Evolutionary conservation across 2,329 filamentous ascomycete genomes (phyloP).

Genomic region (Xylaria sp.): DNA sequence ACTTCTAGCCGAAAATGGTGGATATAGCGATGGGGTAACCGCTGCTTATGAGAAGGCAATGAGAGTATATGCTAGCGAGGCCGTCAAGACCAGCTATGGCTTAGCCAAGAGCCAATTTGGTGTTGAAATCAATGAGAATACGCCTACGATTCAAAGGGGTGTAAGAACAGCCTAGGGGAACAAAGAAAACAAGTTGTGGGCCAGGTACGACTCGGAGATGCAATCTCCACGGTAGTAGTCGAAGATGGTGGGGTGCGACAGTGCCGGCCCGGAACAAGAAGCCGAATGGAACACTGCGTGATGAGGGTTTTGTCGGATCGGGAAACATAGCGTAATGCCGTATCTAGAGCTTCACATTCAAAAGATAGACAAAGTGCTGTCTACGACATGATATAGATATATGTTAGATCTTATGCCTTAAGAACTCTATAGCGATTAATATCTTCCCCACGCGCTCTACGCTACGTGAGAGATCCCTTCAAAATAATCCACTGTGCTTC

Average conservation of each 20-base stretch:
- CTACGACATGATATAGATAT: neutral
- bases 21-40: slow-evolving; percentile 62
- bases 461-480: neutral
- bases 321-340: neutral
- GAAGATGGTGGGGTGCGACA: neutral
- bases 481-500: neutral
- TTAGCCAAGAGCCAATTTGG: slow-evolving; percentile 57
- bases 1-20: slow-evolving; percentile 62
- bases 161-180: slow-evolving; percentile 14
- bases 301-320: neutral
- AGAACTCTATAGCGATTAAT: neutral
- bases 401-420: neutral
- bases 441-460: neutral
- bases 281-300: slow-evolving; percentile 28
- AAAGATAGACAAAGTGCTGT: neutral
- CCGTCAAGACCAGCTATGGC: slow-evolving; percentile 65
- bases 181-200: neutral
- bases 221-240: slow-evolving; percentile 11
- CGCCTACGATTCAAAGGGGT: slow-evolving; percentile 32
- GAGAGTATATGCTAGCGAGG: slow-evolving; percentile 67
- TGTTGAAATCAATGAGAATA: slow-evolving; percentile 48
- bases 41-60: slow-evolving; percentile 71
- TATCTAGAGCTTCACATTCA: slow-evolving; percentile 8
- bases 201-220: neutral
- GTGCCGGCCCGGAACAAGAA: slow-evolving; percentile 31